A percentile compares a stretch with the other conserved stretches of the same genome.
phyloP scores from a whole-genome alignment of 805 yeast genomes.

The Saccharomycopsis fodiens region DNA sequence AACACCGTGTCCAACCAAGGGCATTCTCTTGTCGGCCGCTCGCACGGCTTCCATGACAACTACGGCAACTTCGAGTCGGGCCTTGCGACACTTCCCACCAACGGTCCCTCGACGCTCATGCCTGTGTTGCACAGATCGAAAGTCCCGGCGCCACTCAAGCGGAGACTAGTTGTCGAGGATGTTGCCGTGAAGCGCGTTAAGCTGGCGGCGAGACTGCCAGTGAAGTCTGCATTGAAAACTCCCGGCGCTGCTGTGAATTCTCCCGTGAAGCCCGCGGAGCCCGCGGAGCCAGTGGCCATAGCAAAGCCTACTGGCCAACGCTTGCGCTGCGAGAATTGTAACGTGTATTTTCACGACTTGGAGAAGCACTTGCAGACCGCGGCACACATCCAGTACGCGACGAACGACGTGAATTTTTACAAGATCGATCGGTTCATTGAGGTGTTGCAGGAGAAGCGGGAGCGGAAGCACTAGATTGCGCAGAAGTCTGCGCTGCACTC shows the following conservation, averaged over 20 bases:
- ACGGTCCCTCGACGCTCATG: background rate
- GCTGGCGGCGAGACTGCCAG: background rate
- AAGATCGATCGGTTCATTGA: conserved; percentile 5
- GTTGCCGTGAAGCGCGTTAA: background rate
- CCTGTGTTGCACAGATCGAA: background rate
- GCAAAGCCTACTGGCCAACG: background rate
- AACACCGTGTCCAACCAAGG: too few relatives aligned
- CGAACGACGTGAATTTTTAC: background rate
- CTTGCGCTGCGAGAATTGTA: conserved; percentile 5
- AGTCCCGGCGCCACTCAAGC: background rate
- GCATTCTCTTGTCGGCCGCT: too few relatives aligned
- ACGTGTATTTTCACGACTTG: background rate
- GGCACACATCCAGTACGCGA: background rate
- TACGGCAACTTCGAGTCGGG: background rate
- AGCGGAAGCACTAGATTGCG: background rate
- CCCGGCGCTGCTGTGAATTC: background rate
- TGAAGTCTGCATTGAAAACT: background rate
- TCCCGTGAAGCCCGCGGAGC: background rate
- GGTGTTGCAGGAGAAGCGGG: background rate
- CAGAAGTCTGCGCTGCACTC: too few relatives aligned
- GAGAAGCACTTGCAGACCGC: background rate
- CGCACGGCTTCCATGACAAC: background rate
- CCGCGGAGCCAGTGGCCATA: too few relatives aligned
- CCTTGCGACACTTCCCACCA: background rate
- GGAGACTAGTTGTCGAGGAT: conserved; percentile 1